Evolutionary conservation across 108 stramenopile species (phyloP).

Genomic region (Aurantiochytrium sp.): DNA sequence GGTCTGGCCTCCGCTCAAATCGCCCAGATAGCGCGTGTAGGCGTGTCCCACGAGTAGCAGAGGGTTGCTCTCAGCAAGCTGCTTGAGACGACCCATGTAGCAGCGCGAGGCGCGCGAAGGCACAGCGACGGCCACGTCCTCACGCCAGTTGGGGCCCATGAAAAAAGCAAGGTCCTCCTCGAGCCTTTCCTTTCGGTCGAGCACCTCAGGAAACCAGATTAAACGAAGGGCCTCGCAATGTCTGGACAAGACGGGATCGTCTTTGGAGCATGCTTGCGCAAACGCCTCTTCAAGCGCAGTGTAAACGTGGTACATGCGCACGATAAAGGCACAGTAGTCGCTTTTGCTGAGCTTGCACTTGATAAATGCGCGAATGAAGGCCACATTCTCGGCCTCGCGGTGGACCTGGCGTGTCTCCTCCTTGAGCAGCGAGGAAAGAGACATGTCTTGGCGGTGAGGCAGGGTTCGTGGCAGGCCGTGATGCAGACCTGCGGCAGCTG

Average conservation of each 20-base stretch:
- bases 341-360: background rate
- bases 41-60: background rate
- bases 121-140: background rate
- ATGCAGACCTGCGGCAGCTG: no score
- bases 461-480: no score
- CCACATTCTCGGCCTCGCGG: slow-evolving; percentile 1
- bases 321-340: background rate
- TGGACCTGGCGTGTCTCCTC: background rate
- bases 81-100: background rate
- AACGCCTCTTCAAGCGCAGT: background rate
- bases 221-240: background rate
- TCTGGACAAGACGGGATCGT: background rate
- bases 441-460: no score
- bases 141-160: background rate
- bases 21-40: slow-evolving; percentile 12
- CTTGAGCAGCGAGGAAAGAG: background rate
- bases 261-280: background rate
- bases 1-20: background rate
- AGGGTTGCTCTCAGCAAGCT: background rate
- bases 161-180: background rate
- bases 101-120: background rate
- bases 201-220: background rate
- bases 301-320: background rate
- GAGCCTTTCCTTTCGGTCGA: background rate
- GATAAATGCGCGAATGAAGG: background rate